These are phyloP conservation scores for Aspergillus puulaauensis DNA, from an alignment of 2,329 filamentous ascomycete genomes.

Conservation along the genomic window DNA sequence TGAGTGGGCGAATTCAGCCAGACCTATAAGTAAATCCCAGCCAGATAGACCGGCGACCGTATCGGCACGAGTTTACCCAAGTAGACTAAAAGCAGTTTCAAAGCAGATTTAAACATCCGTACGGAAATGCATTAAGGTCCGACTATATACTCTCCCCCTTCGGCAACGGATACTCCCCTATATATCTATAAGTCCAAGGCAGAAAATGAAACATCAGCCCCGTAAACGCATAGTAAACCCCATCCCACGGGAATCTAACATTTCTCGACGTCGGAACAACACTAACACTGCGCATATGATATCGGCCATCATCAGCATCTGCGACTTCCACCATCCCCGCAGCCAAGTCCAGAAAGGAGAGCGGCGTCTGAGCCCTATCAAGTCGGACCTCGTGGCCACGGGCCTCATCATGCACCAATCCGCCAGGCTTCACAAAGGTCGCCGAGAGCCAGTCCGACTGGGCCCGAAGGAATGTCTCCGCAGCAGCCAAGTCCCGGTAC, in stretches of 20 bases:
- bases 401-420: conserved; percentile 20
- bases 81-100: too few species aligned
- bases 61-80: neutral
- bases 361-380: conserved; percentile 36
- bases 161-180: neutral
- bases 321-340: conserved; percentile 52
- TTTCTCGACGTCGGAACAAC: conserved; percentile 4
- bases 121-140: too few species aligned
- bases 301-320: conserved; percentile 30
- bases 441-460: conserved; percentile 21
- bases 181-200: neutral
- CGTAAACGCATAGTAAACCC: neutral
- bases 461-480: conserved; percentile 20
- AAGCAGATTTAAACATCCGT: too few species aligned
- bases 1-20: neutral
- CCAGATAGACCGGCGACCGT: neutral
- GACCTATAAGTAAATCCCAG: neutral
- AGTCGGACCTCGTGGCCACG: conserved; percentile 45
- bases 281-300: conserved; percentile 22
- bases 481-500: conserved; percentile 18
- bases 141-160: too few species aligned
- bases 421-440: conserved; percentile 26
- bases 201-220: neutral
- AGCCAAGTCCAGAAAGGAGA: conserved; percentile 48
- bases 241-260: neutral